These are phyloP conservation scores for Zygosaccharomyces bisporus DNA, from an alignment of 805 yeast genomes.

Conservation along the genomic window DNA sequence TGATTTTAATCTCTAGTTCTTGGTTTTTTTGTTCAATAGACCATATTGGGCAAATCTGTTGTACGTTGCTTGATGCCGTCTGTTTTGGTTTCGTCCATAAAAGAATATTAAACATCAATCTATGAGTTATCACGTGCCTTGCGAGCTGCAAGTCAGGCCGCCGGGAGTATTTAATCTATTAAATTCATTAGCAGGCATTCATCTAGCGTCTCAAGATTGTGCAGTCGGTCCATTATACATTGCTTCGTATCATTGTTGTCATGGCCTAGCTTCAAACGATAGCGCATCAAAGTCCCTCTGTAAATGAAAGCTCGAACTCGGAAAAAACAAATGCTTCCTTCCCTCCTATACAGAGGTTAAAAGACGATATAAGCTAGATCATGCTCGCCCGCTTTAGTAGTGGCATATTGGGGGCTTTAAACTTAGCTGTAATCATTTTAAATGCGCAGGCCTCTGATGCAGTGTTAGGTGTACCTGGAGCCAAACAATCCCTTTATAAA, in stretches of 20 bases:
- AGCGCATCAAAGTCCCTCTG: background rate
- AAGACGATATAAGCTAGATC: background rate
- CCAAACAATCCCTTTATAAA: conserved; percentile 18
- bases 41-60: conserved; percentile 3
- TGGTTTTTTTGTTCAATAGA: background rate
- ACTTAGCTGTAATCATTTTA: background rate
- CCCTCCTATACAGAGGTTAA: background rate
- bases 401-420: conserved; percentile 2
- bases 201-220: too few relatives aligned
- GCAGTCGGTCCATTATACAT: background rate
- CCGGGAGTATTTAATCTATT: too few relatives aligned
- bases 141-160: too few relatives aligned
- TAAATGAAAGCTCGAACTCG: background rate
- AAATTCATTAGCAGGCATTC: too few relatives aligned
- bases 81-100: conserved; percentile 15
- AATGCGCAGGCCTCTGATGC: background rate
- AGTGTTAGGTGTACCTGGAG: conserved; percentile 23
- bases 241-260: background rate
- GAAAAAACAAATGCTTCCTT: background rate
- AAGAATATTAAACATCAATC: conserved; percentile 1
- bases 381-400: background rate
- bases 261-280: background rate
- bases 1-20: background rate
- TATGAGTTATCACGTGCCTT: conserved; percentile 10
- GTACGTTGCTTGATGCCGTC: conserved; percentile 5